Conservation (phyloP, 805 yeast genomes). For the Metschnikowia drakensbergensis region DNA sequence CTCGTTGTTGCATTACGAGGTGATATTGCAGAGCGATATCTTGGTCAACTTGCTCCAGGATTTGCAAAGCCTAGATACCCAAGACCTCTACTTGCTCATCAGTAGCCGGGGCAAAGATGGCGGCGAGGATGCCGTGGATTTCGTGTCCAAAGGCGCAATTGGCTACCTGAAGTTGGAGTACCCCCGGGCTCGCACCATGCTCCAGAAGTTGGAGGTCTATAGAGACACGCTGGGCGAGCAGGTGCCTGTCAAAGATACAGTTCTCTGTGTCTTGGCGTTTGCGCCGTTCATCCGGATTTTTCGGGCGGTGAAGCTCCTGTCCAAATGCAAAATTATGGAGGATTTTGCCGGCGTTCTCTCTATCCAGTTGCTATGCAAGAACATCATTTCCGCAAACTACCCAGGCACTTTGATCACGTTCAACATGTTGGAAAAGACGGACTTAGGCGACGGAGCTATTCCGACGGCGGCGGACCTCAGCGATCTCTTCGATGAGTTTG, state of each 20-base stretch:
- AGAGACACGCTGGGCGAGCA: slow-evolving; percentile 14
- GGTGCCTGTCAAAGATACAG: slow-evolving; percentile 19
- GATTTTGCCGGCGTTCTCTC: slow-evolving; percentile 36
- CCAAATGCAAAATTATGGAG: slow-evolving; percentile 38
- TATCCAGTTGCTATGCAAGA: slow-evolving; percentile 37
- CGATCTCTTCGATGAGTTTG: slow-evolving; percentile 26
- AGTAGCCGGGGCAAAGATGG: slow-evolving; percentile 18
- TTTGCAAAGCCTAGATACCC: slow-evolving; percentile 33
- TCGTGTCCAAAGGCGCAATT: slow-evolving; percentile 69
- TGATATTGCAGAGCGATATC: slow-evolving; percentile 38
- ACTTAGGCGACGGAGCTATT: slow-evolving; percentile 13
- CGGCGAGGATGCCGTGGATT: slow-evolving; percentile 37
- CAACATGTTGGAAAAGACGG: slow-evolving; percentile 34
- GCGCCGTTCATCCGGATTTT: slow-evolving; percentile 30
- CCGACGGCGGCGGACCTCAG: slow-evolving; percentile 14
- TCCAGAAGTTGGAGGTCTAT: slow-evolving; percentile 55
- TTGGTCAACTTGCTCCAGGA: slow-evolving; percentile 35
- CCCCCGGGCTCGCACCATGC: slow-evolving; percentile 57
- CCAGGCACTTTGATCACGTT: slow-evolving; percentile 39
- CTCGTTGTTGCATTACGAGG: slow-evolving; percentile 29
- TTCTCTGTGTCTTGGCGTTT: slow-evolving; percentile 32
- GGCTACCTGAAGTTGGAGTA: slow-evolving; percentile 65
- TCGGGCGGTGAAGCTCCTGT: slow-evolving; percentile 35
- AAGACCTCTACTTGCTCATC: slow-evolving; percentile 30
- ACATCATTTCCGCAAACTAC: slow-evolving; percentile 23